phyloP scores from a whole-genome alignment of 495 filamentous ascomycete genomes.

The Daldinia loculata region DNA sequence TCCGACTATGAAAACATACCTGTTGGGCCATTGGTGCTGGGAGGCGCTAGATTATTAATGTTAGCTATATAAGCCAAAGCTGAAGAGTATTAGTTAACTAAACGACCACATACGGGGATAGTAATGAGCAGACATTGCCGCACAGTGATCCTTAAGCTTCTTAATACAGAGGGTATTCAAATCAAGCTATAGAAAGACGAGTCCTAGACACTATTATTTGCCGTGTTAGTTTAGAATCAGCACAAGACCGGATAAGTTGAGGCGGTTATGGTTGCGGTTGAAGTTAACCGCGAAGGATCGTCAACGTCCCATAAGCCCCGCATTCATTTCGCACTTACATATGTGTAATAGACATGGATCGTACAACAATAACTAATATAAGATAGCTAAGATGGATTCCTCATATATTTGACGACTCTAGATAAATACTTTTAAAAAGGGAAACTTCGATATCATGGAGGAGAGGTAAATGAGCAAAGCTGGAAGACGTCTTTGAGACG shows the following conservation, averaged over 20 bases:
- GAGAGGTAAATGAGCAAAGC: conserved; percentile 5
- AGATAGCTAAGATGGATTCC: background rate
- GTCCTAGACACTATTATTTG: background rate
- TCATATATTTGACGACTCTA: background rate
- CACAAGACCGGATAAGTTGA: conserved; percentile 8
- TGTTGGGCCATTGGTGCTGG: conserved; percentile 34
- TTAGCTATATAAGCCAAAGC: conserved; percentile 20
- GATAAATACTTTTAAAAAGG: background rate
- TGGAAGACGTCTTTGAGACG: conserved; percentile 5
- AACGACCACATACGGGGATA: conserved; percentile 39
- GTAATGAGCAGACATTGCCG: conserved; percentile 42
- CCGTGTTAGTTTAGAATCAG: background rate
- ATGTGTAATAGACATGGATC: background rate
- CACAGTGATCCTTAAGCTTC: background rate
- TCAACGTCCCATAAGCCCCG: background rate
- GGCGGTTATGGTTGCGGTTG: background rate
- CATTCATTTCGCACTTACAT: conserved; percentile 1
- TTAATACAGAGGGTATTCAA: background rate
- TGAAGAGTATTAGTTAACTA: background rate
- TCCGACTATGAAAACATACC: conserved; percentile 29
- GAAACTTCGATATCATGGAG: background rate
- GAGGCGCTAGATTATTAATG: conserved; percentile 32
- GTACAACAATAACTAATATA: background rate
- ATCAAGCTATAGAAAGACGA: background rate
- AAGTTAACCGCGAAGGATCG: conserved; percentile 7